These are phyloP conservation scores for Tetracladium maxilliforme DNA, from an alignment of 2,329 filamentous ascomycete genomes.

Conservation along the genomic window DNA sequence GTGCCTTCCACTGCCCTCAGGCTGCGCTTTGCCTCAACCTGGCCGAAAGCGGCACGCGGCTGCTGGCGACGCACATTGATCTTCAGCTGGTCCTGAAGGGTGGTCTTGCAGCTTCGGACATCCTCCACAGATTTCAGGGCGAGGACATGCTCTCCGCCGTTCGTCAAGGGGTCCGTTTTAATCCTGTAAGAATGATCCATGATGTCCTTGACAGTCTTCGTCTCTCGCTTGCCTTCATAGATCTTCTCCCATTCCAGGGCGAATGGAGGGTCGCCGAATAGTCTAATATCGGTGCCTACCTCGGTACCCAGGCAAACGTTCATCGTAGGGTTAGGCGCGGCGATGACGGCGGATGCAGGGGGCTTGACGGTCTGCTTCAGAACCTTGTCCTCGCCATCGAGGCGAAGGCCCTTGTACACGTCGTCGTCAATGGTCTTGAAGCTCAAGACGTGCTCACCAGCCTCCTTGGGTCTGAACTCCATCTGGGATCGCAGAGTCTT, in stretches of 20 bases:
- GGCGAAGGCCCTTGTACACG: conserved; percentile 56
- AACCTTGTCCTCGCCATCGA: conserved; percentile 45
- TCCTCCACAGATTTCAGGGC: conserved; percentile 79
- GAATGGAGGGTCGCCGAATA: conserved; percentile 78
- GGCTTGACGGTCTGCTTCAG: conserved; percentile 89
- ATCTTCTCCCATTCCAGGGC: conserved; percentile 84
- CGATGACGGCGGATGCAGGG: conserved; percentile 66
- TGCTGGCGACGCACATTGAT: conserved; percentile 80
- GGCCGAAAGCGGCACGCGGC: conserved; percentile 73
- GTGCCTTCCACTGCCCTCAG: conserved; percentile 66
- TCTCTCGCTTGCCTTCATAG: conserved; percentile 72
- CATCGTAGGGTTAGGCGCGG: conserved; percentile 34
- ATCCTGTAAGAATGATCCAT: conserved; percentile 51
- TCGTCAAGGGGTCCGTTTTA: conserved; percentile 55
- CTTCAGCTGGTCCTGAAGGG: conserved; percentile 70
- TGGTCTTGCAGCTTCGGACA: conserved; percentile 71
- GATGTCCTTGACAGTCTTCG: conserved; percentile 50
- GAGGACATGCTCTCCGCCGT: conserved; percentile 82
- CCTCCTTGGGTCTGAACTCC: conserved; percentile 65
- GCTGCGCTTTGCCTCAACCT: conserved; percentile 65
- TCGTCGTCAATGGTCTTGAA: conserved; percentile 71
- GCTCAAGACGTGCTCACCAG: conserved; percentile 75
- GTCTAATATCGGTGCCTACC: conserved; percentile 56
- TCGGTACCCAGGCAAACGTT: conserved; percentile 74
- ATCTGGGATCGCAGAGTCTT: conserved; percentile 62